Conservation (phyloP, 139 green algal species). For the Coelastrella sp. region DNA sequence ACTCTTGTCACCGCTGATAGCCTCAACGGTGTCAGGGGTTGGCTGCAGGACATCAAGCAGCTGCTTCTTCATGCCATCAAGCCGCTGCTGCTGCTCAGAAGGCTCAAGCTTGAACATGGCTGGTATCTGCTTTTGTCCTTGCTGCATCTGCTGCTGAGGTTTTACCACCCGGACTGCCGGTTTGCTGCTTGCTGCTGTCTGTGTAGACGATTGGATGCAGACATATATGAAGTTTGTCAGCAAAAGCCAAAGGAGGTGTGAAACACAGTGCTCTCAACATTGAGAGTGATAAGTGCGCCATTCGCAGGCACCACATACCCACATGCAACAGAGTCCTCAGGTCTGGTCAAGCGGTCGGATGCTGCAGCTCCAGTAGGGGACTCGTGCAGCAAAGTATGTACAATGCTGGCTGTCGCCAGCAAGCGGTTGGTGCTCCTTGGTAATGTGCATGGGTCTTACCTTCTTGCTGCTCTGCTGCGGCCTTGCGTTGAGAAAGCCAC, state of each 20-base stretch:
- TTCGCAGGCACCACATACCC: too few species aligned
- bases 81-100: constrained; percentile 48
- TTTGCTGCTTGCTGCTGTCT: neutral
- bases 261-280: too few species aligned
- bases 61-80: constrained; percentile 18
- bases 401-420: too few species aligned
- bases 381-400: too few species aligned
- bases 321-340: too few species aligned
- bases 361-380: too few species aligned
- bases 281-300: too few species aligned
- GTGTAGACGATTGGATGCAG: too few species aligned
- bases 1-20: constrained; percentile 40
- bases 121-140: constrained; percentile 56
- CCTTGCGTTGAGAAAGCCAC: constrained; percentile 62
- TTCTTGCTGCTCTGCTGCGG: constrained; percentile 19
- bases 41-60: constrained; percentile 54
- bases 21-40: constrained; percentile 47
- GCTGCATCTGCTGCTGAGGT: constrained; percentile 14
- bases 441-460: neutral
- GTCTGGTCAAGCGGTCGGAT: too few species aligned
- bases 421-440: too few species aligned
- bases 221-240: too few species aligned
- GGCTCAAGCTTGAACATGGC: constrained; percentile 56
- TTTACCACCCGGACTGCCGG: neutral
- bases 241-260: too few species aligned